A percentile compares a stretch with the other conserved stretches of the same genome.
Conservation (phyloP, 352 stramenopile genomes). For the Globisporangium spinosum region DNA sequence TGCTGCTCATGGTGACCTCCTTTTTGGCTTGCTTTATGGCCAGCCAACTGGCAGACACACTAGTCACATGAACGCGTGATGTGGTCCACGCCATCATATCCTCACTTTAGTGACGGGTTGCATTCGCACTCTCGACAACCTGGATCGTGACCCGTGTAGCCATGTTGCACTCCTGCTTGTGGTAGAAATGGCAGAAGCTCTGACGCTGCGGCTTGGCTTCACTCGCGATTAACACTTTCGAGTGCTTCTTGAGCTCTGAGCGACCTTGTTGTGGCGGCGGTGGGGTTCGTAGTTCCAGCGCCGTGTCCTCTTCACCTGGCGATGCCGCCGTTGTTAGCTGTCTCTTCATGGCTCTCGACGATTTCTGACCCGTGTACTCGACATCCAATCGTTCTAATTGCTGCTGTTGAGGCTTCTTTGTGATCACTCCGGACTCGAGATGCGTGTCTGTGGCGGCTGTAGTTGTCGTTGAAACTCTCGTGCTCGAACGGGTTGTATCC, state of each 20-base stretch:
- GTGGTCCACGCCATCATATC: constrained; percentile 1
- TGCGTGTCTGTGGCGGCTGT: background rate
- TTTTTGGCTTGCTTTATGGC: background rate
- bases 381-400: constrained; percentile 30
- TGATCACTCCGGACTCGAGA: constrained; percentile 4
- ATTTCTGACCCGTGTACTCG: constrained; percentile 29
- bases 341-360: background rate
- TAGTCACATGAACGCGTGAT: background rate
- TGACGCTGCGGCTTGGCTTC: constrained; percentile 31
- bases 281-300: constrained; percentile 23
- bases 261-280: constrained; percentile 20
- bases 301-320: constrained; percentile 17
- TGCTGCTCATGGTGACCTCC: constrained; percentile 15
- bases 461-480: background rate
- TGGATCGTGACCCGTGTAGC: constrained; percentile 31
- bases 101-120: constrained; percentile 12
- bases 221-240: constrained; percentile 55
- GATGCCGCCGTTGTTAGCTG: constrained; percentile 7
- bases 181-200: constrained; percentile 70
- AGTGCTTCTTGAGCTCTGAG: constrained; percentile 42
- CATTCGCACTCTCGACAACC: constrained; percentile 10
- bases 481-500: background rate
- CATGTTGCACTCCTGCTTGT: constrained; percentile 46
- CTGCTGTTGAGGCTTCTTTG: constrained; percentile 1
- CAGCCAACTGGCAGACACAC: background rate